Evolutionary conservation across 345 rosid species (phyloP), one percentile per base, ranked within the genome.

Genomic region (Nephelium lappaceum): DNA sequence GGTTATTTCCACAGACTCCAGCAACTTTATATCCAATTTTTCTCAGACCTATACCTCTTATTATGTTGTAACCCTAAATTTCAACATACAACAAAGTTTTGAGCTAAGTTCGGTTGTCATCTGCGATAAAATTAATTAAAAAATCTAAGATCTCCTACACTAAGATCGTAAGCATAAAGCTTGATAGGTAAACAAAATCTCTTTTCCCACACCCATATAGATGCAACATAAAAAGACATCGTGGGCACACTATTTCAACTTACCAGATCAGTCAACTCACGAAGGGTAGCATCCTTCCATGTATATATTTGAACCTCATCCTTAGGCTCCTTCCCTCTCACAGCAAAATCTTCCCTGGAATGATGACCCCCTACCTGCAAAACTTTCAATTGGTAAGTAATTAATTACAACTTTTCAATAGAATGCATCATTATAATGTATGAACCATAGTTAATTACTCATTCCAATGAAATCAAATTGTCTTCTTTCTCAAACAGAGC

Each of bases 251-350:
- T 0, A 12, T 31, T n/a, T 57, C 21, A 41, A 76, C 89, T 76
- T 81, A 95, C 99, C 89, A 93, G 86, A 78, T 95, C 99, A 4
- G 98, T 93, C 81, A 91, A 78, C 86, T 95, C 95, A 0, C 95
- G 93, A 45, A 95, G 94, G 53, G 87, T 91, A 61, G 99, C 99
- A 88, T 95, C 97, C 82, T 92, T 95, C 97, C 99, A 95, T 3
- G 98, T 94, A 83, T 95, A 95, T 63, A 95, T 93, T 78, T 92
- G 99, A 84, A 93, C 99, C 89, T 94, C 98, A 77, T 92, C 95
- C 77, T 93, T 93, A 51, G 99, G 98, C 69, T 93, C 98, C 88
- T 93, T 93, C 83, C 99, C 97, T 81, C 98, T 91, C 71, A 89
- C 91, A n/a, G 97, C 94, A 89, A 90, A 95, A 43, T 95, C 97